Conservation (phyloP, 768 basidiomycete species). For the Tylopilus subfusipes region DNA sequence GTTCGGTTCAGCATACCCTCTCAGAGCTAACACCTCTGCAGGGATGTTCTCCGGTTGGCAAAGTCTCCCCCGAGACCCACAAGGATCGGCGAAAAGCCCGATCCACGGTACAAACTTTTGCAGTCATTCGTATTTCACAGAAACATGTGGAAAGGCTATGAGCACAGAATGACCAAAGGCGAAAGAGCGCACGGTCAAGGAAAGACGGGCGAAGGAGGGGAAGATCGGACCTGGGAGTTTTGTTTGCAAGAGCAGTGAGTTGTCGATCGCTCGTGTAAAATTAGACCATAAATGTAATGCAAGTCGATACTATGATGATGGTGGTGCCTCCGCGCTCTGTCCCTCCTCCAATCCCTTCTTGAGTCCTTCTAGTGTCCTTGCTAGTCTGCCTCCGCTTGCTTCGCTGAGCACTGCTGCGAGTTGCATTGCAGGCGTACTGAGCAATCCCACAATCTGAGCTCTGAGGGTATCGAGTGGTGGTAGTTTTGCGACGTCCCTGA, state of each 20-base stretch:
- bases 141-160: slow-evolving; percentile 74
- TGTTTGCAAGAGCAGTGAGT: slow-evolving; percentile 37
- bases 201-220: slow-evolving; percentile 69
- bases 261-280: background rate
- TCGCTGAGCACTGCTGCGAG: slow-evolving; percentile 67
- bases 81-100: slow-evolving; percentile 43
- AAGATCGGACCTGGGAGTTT: slow-evolving; percentile 90
- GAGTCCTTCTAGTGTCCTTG: slow-evolving; percentile 72
- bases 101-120: slow-evolving; percentile 65
- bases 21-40: slow-evolving; percentile 26
- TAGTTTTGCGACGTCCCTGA: slow-evolving; percentile 65
- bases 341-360: slow-evolving; percentile 62
- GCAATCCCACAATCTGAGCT: slow-evolving; percentile 80
- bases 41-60: slow-evolving; percentile 75
- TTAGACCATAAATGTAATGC: slow-evolving; percentile 7
- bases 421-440: slow-evolving; percentile 72
- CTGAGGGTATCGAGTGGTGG: slow-evolving; percentile 76
- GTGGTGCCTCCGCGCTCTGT: slow-evolving; percentile 20
- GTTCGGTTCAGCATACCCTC: slow-evolving; percentile 19
- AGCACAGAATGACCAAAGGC: slow-evolving; percentile 93
- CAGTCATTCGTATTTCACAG: slow-evolving; percentile 81
- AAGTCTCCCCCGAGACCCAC: slow-evolving; percentile 64
- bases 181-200: slow-evolving; percentile 63
- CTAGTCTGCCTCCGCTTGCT: slow-evolving; percentile 64
- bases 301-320: slow-evolving; percentile 17